These are phyloP conservation scores for Plantago elongata DNA, from an alignment of 257 asterid genomes.

Conservation along the genomic window DNA sequence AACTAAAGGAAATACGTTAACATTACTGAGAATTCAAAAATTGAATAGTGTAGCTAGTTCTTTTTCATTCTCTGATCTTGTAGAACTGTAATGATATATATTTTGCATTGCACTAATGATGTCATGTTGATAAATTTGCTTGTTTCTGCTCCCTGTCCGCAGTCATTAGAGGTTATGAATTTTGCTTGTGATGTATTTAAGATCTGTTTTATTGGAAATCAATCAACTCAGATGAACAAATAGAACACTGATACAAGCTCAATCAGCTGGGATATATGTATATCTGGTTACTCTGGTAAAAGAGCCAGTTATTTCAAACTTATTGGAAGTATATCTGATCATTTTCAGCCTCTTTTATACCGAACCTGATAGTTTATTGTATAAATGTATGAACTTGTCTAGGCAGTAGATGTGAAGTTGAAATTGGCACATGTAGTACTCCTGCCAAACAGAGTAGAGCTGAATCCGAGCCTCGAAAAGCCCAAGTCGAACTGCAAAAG, in stretches of 20 bases:
- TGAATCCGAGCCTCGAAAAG: slow-evolving; percentile 52
- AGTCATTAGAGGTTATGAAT: too few species aligned
- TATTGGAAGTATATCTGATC: not conserved
- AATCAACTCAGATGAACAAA: not conserved
- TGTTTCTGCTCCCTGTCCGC: too few species aligned
- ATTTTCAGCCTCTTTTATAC: not conserved
- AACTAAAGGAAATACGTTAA: too few species aligned
- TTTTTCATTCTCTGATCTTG: too few species aligned
- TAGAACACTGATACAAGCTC: not conserved
- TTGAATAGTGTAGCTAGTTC: too few species aligned
- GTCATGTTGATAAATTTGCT: too few species aligned
- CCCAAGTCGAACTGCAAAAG: slow-evolving; percentile 52
- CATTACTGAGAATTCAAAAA: too few species aligned
- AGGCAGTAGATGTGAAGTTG: slow-evolving; percentile 54
- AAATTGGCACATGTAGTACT: slow-evolving; percentile 64
- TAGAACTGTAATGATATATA: too few species aligned
- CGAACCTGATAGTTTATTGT: not conserved
- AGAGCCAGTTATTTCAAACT: slow-evolving; percentile 1
- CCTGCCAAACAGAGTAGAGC: slow-evolving; percentile 31
- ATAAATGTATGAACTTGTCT: not conserved
- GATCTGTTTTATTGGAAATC: not conserved
- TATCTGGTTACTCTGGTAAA: not conserved
- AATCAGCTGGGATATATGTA: not conserved
- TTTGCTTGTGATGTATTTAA: too few species aligned
- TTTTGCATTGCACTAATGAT: too few species aligned